A percentile compares a stretch with the other conserved stretches of the same genome.
These are phyloP conservation scores for Fusarium scirpi DNA, from an alignment of 2,329 filamentous ascomycete genomes.

Conservation along the genomic window DNA sequence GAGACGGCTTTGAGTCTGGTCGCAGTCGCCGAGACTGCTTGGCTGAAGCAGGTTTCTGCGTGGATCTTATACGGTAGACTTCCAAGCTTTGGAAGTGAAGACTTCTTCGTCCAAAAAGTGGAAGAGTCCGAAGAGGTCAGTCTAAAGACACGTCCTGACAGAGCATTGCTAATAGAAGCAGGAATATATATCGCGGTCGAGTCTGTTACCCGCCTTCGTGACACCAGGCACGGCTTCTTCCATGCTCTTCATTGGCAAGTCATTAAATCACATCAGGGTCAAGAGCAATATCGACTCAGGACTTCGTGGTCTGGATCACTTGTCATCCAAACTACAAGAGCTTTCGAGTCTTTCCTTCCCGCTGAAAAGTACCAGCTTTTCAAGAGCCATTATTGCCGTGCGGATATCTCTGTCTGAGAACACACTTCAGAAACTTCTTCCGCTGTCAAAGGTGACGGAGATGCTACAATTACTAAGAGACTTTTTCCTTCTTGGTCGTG, in stretches of 20 bases:
- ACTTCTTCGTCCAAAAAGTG: constrained; percentile 82
- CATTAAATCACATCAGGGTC: constrained; percentile 83
- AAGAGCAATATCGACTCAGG: constrained; percentile 60
- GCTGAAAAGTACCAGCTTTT: constrained; percentile 77
- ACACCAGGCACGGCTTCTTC: constrained; percentile 79
- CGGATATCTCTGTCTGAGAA: constrained; percentile 86
- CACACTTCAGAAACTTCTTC: constrained; percentile 83
- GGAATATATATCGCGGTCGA: constrained; percentile 69
- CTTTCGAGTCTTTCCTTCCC: constrained; percentile 78
- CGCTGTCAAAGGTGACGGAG: constrained; percentile 80
- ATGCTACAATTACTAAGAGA: constrained; percentile 82
- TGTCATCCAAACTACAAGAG: constrained; percentile 76
- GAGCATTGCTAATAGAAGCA: constrained; percentile 41
- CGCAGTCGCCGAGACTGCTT: constrained; percentile 85
- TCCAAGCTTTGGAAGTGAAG: constrained; percentile 79
- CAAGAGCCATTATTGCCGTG: constrained; percentile 79
- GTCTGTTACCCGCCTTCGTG: constrained; percentile 83
- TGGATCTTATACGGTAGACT: constrained; percentile 92
- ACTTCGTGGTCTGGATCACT: constrained; percentile 66
- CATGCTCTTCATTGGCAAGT: constrained; percentile 91
- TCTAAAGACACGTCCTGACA: not conserved
- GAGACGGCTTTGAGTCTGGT: constrained; percentile 78
- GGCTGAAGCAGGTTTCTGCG: constrained; percentile 89
- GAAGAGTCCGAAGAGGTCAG: constrained; percentile 57
- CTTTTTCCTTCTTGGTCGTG: constrained; percentile 87